phyloP scores from a whole-genome alignment of 345 rosid species.

The Sisymbrium altissimum region DNA sequence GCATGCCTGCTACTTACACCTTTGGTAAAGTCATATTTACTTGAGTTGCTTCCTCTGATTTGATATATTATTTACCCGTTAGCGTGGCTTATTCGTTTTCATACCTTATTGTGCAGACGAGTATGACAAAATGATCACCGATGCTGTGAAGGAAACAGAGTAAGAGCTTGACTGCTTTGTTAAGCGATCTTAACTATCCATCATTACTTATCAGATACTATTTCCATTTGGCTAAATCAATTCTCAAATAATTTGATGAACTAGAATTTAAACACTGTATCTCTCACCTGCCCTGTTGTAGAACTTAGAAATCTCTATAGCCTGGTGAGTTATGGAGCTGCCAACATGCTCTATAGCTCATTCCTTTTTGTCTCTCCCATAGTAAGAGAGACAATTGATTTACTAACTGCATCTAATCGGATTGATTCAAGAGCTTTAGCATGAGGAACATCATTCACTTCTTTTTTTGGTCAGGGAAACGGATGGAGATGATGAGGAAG shows the following conservation, averaged over 20 bases:
- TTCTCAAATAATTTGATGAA: background rate
- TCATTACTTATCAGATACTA: background rate
- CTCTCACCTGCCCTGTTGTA: background rate
- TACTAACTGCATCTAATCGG: background rate
- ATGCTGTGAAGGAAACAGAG: constrained; percentile 61
- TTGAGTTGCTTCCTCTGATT: constrained; percentile 3
- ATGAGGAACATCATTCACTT: constrained; percentile 2
- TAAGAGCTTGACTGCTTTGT: constrained; percentile 42
- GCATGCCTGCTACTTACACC: constrained; percentile 58
- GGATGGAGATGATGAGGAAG: constrained; percentile 30
- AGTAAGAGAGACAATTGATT: background rate
- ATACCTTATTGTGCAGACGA: constrained; percentile 51
- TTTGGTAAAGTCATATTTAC: constrained; percentile 48
- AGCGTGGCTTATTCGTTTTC: constrained; percentile 14
- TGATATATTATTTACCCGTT: background rate
- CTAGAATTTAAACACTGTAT: constrained; percentile 1
- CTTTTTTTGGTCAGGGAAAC: constrained; percentile 36
- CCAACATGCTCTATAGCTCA: background rate
- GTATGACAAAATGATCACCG: constrained; percentile 64
- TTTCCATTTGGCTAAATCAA: background rate
- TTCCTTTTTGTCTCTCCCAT: background rate
- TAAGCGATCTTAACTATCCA: background rate
- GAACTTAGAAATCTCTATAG: background rate
- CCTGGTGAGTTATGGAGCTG: background rate
- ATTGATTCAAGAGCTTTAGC: background rate